Percentiles rank a stretch among this genome's conserved stretches.
Conservation (phyloP, 495 filamentous ascomycete genomes). For the Aspergillus incahuasiensis region DNA sequence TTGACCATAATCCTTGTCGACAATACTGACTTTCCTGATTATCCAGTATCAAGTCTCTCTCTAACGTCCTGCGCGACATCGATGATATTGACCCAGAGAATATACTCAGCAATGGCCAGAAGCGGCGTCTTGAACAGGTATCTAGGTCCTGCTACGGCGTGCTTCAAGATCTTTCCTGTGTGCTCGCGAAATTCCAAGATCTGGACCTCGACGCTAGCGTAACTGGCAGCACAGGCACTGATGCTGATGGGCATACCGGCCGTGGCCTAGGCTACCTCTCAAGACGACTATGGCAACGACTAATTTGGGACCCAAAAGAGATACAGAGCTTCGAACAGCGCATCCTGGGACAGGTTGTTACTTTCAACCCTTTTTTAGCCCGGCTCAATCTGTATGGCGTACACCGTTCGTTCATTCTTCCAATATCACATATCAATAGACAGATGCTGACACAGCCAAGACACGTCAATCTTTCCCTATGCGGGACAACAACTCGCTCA, state of each 20-base stretch:
- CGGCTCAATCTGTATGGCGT: neutral
- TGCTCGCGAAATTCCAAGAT: neutral
- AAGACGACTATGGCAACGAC: neutral
- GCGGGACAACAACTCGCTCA: neutral
- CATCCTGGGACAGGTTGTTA: neutral
- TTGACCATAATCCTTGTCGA: neutral
- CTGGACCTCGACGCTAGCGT: neutral
- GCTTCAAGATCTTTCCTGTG: neutral
- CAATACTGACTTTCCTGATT: neutral
- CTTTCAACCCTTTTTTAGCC: neutral
- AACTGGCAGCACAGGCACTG: too few species aligned
- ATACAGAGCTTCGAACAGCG: neutral
- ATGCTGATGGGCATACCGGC: neutral
- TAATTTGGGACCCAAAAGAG: neutral
- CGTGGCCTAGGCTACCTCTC: neutral
- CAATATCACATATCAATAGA: neutral
- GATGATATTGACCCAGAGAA: neutral
- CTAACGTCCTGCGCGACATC: neutral
- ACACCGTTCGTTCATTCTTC: neutral
- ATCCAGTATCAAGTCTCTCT: neutral
- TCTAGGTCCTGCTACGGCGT: neutral
- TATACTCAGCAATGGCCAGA: neutral
- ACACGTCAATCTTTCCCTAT: neutral
- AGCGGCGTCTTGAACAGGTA: neutral
- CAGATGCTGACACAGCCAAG: neutral